Evolutionary conservation across 495 filamentous ascomycete genomes (phyloP).

Genomic region (Hyphodiscus hymeniophilus): DNA sequence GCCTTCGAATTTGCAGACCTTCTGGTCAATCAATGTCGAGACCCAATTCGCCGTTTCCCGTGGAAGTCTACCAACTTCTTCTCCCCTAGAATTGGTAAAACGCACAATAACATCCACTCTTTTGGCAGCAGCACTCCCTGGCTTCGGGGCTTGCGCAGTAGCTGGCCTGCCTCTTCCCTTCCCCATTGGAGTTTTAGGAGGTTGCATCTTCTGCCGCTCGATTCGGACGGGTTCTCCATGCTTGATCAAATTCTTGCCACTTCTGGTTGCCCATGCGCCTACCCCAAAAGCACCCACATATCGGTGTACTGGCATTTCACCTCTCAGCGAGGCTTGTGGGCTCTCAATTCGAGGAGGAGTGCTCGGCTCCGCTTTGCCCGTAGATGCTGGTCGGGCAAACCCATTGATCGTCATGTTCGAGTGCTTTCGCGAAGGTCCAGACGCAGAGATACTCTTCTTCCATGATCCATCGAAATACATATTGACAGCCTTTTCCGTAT

Average conservation of each 20-base stretch:
- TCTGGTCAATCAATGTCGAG: constrained; percentile 85
- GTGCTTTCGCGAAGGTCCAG: neutral
- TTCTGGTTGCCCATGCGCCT: constrained; percentile 86
- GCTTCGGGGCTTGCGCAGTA: constrained; percentile 22
- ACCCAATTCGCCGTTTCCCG: constrained; percentile 92
- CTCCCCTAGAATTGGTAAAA: constrained; percentile 72
- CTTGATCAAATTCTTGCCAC: constrained; percentile 61
- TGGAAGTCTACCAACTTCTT: constrained; percentile 82
- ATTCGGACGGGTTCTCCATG: constrained; percentile 76
- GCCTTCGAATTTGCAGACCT: constrained; percentile 80
- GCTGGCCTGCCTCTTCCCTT: constrained; percentile 44
- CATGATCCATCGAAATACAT: constrained; percentile 94
- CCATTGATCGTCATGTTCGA: constrained; percentile 15
- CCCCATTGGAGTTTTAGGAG: constrained; percentile 28
- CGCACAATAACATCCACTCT: constrained; percentile 81
- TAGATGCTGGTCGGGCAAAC: constrained; percentile 12
- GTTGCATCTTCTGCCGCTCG: constrained; percentile 71
- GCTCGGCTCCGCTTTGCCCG: constrained; percentile 9
- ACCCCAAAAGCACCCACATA: constrained; percentile 92
- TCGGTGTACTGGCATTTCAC: constrained; percentile 48
- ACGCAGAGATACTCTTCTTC: constrained; percentile 36
- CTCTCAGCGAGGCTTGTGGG: constrained; percentile 14
- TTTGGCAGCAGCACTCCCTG: constrained; percentile 41
- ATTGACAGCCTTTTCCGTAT: constrained; percentile 63
- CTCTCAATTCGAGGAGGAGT: constrained; percentile 4